phyloP scores from a whole-genome alignment of 1,284 basidiomycete genomes.

The Phylloboletellus chloephorus region DNA sequence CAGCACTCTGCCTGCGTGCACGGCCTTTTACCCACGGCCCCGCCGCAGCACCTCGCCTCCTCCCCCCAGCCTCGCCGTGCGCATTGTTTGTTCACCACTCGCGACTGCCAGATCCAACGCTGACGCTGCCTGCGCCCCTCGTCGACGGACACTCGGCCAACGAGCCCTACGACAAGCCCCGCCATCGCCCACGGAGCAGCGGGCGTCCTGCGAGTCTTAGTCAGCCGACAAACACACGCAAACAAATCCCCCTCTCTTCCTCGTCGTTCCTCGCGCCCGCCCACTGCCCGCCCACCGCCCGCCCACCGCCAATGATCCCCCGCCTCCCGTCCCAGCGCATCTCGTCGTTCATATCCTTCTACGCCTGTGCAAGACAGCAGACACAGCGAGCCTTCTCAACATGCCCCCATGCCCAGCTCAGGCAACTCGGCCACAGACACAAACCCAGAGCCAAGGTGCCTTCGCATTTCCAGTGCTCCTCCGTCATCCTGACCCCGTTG shows the following conservation, averaged over 20 bases:
- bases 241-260: slow-evolving; percentile 13
- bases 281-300: neutral
- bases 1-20: slow-evolving; percentile 2
- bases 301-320: slow-evolving; percentile 33
- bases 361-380: slow-evolving; percentile 44
- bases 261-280: neutral
- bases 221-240: slow-evolving; percentile 20
- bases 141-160: no score
- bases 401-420: slow-evolving; percentile 29
- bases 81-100: no score
- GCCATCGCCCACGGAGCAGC: no score
- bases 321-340: slow-evolving; percentile 47
- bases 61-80: no score
- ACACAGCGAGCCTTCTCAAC: slow-evolving; percentile 37
- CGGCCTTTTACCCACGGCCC: slow-evolving; percentile 35
- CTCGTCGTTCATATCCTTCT: slow-evolving; percentile 53
- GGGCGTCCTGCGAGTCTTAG: no score
- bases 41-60: neutral
- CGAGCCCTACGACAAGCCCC: no score
- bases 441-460: slow-evolving; percentile 23
- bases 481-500: slow-evolving; percentile 15
- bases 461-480: slow-evolving; percentile 10
- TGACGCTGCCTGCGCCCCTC: no score
- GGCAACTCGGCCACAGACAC: slow-evolving; percentile 16
- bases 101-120: no score